phyloP scores from a whole-genome alignment of 768 basidiomycete species.

The Auricularia sp. region DNA sequence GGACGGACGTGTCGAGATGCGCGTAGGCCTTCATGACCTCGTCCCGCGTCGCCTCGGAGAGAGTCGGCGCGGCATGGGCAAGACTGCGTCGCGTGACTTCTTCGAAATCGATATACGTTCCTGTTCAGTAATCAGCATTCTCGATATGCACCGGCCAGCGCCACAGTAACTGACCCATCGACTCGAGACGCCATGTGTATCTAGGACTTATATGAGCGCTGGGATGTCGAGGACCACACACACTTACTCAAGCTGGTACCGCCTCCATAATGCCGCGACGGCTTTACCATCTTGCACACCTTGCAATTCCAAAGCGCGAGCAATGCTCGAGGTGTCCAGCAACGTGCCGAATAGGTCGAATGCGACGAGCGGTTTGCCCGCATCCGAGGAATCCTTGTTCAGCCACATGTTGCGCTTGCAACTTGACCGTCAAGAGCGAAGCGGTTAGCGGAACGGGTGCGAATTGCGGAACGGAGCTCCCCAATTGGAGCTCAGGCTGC shows the following conservation, averaged over 20 bases:
- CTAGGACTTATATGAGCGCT: constrained; percentile 7
- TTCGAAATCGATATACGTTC: constrained; percentile 20
- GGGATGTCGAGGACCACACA: neutral
- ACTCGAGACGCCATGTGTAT: constrained; percentile 23
- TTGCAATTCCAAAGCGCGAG: constrained; percentile 7
- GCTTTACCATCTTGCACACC: constrained; percentile 6
- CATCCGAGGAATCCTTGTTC: neutral
- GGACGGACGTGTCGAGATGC: constrained; percentile 14
- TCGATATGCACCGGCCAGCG: neutral
- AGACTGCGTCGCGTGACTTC: constrained; percentile 17
- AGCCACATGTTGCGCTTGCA: neutral
- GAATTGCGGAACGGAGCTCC: no score
- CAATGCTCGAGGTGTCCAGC: constrained; percentile 18
- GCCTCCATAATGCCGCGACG: constrained; percentile 15
- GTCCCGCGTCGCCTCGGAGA: constrained; percentile 5
- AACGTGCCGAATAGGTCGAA: constrained; percentile 25
- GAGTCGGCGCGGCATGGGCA: constrained; percentile 14
- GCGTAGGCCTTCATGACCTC: constrained; percentile 17
- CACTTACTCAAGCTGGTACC: constrained; percentile 23
- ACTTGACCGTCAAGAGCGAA: no score
- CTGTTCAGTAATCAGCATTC: constrained; percentile 11
- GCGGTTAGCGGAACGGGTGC: no score
- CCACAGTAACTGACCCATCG: constrained; percentile 11
- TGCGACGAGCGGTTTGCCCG: constrained; percentile 14
- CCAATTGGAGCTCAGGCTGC: no score